These are phyloP conservation scores for Sequoia sempervirens DNA, from an alignment of 75 land plant genomes.

Conservation along the genomic window DNA sequence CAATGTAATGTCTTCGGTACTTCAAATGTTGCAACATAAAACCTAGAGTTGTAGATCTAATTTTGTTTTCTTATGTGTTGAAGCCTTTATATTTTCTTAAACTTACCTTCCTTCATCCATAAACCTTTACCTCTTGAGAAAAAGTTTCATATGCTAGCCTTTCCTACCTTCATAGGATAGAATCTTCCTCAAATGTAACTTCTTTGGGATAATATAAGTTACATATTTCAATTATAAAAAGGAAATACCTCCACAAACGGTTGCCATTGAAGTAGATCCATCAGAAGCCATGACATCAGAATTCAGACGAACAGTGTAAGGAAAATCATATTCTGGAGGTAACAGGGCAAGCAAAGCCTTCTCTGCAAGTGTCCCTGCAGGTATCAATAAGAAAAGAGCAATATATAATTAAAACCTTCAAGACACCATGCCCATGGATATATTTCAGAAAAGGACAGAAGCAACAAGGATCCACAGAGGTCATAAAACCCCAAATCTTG, in stretches of 20 bases:
- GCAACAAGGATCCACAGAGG: background rate
- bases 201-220: background rate
- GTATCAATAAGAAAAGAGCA: constrained; percentile 5
- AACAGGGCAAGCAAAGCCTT: constrained; percentile 91
- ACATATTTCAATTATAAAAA: background rate
- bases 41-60: background rate
- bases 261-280: constrained; percentile 99
- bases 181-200: background rate
- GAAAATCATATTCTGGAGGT: constrained; percentile 86
- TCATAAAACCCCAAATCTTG: background rate
- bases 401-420: constrained; percentile 3
- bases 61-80: background rate
- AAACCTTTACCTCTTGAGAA: background rate
- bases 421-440: background rate
- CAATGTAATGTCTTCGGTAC: background rate
- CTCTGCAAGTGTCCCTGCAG: constrained; percentile 87
- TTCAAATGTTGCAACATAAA: background rate
- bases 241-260: constrained; percentile 88
- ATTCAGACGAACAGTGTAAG: constrained; percentile 83
- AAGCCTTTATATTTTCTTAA: background rate
- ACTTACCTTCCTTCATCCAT: background rate
- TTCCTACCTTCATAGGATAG: background rate
- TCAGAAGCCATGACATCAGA: constrained; percentile 96
- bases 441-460: background rate
- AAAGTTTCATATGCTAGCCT: background rate